Conservation (phyloP, 768 basidiomycete species). For the Leccinellum albellum region DNA sequence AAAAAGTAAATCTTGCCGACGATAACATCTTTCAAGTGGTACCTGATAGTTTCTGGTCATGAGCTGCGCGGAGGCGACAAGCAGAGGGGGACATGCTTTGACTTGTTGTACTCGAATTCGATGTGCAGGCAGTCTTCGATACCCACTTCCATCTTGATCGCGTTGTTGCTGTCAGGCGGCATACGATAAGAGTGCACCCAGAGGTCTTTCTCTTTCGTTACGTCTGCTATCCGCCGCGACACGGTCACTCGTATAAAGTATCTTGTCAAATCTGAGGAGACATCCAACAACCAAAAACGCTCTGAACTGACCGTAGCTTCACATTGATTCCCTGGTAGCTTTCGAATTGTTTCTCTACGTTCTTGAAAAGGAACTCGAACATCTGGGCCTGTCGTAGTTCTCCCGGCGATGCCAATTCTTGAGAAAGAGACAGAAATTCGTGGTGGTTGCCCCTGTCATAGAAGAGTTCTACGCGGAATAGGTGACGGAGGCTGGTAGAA, state of each 20-base stretch:
- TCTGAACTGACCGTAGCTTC: constrained; percentile 72
- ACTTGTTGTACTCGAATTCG: constrained; percentile 99
- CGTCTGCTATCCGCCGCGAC: constrained; percentile 89
- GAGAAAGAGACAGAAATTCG: constrained; percentile 92
- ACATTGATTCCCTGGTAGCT: constrained; percentile 98
- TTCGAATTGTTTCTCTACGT: constrained; percentile 99
- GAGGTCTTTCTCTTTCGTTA: constrained; percentile 86
- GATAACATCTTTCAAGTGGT: constrained; percentile 98
- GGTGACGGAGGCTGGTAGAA: background rate
- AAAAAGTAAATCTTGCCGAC: constrained; percentile 99
- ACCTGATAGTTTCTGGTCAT: constrained; percentile 46
- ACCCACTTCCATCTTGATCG: constrained; percentile 99
- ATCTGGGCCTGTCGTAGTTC: constrained; percentile 97
- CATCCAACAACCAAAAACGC: constrained; percentile 12
- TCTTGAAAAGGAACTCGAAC: constrained; percentile 97
- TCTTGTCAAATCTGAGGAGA: constrained; percentile 39
- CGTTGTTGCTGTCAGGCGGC: constrained; percentile 97
- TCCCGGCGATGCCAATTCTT: constrained; percentile 93
- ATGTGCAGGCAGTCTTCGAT: constrained; percentile 99
- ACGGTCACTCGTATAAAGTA: constrained; percentile 92
- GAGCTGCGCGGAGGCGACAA: background rate
- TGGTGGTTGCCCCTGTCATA: constrained; percentile 98
- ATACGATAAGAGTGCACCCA: constrained; percentile 99
- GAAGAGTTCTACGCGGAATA: constrained; percentile 59
- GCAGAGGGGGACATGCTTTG: constrained; percentile 62